These are phyloP conservation scores for Neltuma alba DNA, from an alignment of 306 rosid species.

Conservation along the genomic window DNA sequence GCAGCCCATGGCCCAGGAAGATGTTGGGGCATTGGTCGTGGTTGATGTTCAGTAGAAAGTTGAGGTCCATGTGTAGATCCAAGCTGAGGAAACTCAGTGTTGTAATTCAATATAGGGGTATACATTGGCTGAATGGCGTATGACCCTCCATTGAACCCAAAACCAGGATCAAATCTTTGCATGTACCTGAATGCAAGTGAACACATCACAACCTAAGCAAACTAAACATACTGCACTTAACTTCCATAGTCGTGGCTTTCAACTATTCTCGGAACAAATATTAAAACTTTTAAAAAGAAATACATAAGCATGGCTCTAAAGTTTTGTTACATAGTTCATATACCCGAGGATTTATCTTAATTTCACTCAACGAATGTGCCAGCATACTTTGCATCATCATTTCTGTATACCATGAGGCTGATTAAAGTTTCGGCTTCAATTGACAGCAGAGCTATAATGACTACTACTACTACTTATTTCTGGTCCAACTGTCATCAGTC, in stretches of 20 bases:
- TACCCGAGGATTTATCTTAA: background rate
- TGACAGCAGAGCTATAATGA: background rate
- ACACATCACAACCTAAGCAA: background rate
- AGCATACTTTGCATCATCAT: background rate
- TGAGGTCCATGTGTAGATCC: slow-evolving; percentile 86
- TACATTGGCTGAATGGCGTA: slow-evolving; percentile 89
- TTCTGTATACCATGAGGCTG: background rate
- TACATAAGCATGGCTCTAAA: background rate
- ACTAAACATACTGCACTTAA: background rate
- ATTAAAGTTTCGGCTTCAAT: background rate
- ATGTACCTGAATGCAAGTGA: slow-evolving; percentile 65
- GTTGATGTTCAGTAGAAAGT: slow-evolving; percentile 76
- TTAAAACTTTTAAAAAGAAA: too few relatives aligned
- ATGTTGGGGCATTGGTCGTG: slow-evolving; percentile 74
- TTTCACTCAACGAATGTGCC: background rate
- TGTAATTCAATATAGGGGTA: slow-evolving; percentile 82
- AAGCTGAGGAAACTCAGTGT: slow-evolving; percentile 96
- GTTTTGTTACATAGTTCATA: too few relatives aligned
- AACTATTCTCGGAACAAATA: background rate
- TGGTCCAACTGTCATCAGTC: background rate
- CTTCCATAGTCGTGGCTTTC: background rate
- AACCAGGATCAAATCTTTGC: slow-evolving; percentile 98
- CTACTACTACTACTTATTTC: background rate
- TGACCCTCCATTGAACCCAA: slow-evolving; percentile 92
- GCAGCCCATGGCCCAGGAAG: slow-evolving; percentile 79